Evolutionary conservation across 2,329 filamentous ascomycete genomes (phyloP).

Genomic region (Phoma sp.): DNA sequence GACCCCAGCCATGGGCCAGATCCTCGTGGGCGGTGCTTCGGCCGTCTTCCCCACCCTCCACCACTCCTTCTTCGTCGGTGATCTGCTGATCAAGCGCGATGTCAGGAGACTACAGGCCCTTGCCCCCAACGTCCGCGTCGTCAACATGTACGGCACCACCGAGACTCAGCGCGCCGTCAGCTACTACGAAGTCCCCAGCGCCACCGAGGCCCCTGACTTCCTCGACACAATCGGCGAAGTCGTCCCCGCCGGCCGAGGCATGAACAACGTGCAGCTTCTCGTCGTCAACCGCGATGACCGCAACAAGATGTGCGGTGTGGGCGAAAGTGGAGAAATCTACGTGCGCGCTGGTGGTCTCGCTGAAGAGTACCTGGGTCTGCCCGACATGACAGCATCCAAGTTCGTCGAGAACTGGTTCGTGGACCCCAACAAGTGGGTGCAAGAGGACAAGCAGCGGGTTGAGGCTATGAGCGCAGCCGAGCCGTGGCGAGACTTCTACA

Average conservation of each 20-base stretch:
- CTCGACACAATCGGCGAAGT: slow-evolving; percentile 73
- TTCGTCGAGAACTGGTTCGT: slow-evolving; percentile 89
- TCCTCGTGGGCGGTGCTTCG: slow-evolving; percentile 82
- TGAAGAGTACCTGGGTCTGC: slow-evolving; percentile 74
- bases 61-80: slow-evolving; percentile 88
- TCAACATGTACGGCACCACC: slow-evolving; percentile 89
- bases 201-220: slow-evolving; percentile 66
- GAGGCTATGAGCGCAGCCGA: slow-evolving; percentile 60
- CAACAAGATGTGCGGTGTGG: slow-evolving; percentile 75
- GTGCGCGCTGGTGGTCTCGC: slow-evolving; percentile 83
- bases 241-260: slow-evolving; percentile 83
- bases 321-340: slow-evolving; percentile 84
- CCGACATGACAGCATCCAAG: slow-evolving; percentile 71
- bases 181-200: slow-evolving; percentile 78
- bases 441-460: slow-evolving; percentile 64
- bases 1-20: slow-evolving; percentile 96
- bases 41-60: slow-evolving; percentile 79
- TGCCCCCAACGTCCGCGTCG: slow-evolving; percentile 75
- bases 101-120: slow-evolving; percentile 77
- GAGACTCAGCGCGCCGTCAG: slow-evolving; percentile 83
- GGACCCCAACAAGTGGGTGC: slow-evolving; percentile 71
- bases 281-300: slow-evolving; percentile 75
- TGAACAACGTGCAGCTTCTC: slow-evolving; percentile 86
- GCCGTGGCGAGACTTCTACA: slow-evolving; percentile 79
- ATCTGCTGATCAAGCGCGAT: slow-evolving; percentile 84